Base-by-base conservation (phyloP, 352 stramenopile genomes). In the Nothophytophthora sp. region DNA sequence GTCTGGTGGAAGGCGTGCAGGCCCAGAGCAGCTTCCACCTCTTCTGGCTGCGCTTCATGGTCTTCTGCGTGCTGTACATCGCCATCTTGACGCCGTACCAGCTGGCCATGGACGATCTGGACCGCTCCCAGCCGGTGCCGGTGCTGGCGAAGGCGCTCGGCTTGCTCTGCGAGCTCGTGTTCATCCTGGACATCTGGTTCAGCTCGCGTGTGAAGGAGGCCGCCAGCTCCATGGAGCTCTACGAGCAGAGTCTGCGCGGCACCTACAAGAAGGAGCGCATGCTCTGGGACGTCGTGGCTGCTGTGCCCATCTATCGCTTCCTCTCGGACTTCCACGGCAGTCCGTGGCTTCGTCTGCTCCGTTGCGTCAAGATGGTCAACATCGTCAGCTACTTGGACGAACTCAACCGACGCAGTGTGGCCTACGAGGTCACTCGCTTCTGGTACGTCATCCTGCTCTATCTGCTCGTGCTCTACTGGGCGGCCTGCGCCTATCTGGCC, bases 371-470 rank as follows among this genome's bases (percentile, higher is more conserved):
- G 37, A 67, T 81, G 24, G 22, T 67, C 33, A 86, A 88, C 51
- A 51, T 87, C 3, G 56, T 67, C 4, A 63, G 44, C 22, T 87
- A 87, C 43, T 57, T 87, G 56, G 59, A 73, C 18, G 80, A 88
- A 52, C 45, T 86, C 8, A 80, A 86, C 41, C 72, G 80, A 1
- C 65, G 70, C 6, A 87, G 67, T 22, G 63, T 87, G 20, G 64
- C 58, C 15, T 75, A 75, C 41, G 73, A 90, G 50, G 38, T 69
- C 40, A 76, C 80, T 16, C 70, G 75, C 19, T 76, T 88, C 40
- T 69, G 61, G 42, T 70, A 67, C 23, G 72, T 88, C 30, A 76
- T 63, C 47, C 16, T 82, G 33, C 47, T 90, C 11, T 90, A 90
- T 19, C 24, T 74, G 23, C 37, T 87, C 7, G 49, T 63, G 18